Conservation (phyloP, 1,139 yeast species). For the Scheffersomyces insectosa region DNA sequence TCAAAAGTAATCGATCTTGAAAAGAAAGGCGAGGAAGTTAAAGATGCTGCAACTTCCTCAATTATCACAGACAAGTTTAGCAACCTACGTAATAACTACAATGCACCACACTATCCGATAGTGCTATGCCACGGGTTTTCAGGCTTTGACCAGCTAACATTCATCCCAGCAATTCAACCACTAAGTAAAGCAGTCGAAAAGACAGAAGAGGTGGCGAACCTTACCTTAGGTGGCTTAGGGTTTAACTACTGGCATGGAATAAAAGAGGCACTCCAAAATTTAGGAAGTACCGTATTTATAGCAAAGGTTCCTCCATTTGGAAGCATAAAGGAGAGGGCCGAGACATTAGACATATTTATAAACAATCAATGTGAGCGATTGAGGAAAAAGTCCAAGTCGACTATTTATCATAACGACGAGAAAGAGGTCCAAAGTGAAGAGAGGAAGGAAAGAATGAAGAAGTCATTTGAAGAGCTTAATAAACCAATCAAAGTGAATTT, state of each 20-base stretch:
- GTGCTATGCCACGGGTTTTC: slow-evolving; percentile 83
- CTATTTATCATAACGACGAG: slow-evolving; percentile 28
- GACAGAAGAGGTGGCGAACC: slow-evolving; percentile 14
- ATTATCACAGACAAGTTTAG: slow-evolving; percentile 7
- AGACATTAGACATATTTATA: slow-evolving; percentile 54
- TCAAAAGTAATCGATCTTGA: slow-evolving; percentile 7
- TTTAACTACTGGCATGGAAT: slow-evolving; percentile 85
- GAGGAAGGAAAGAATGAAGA: slow-evolving; percentile 9
- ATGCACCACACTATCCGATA: slow-evolving; percentile 56
- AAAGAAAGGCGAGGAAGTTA: slow-evolving; percentile 2
- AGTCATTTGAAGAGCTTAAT: slow-evolving; percentile 13
- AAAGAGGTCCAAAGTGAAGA: slow-evolving; percentile 4
- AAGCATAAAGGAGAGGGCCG: slow-evolving; percentile 68
- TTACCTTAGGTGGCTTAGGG: slow-evolving; percentile 31
- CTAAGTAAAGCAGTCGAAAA: slow-evolving; percentile 5
- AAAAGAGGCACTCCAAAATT: slow-evolving; percentile 53
- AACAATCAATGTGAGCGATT: slow-evolving; percentile 39
- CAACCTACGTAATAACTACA: slow-evolving; percentile 22
- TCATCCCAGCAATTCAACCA: slow-evolving; percentile 39
- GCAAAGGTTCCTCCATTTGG: slow-evolving; percentile 87
- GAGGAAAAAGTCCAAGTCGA: slow-evolving; percentile 26
- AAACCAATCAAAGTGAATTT: slow-evolving; percentile 59
- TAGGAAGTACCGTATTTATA: slow-evolving; percentile 69
- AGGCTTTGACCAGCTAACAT: slow-evolving; percentile 67
- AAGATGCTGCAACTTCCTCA: not conserved